Base-by-base conservation (phyloP, 2,329 filamentous ascomycete genomes). In the Ascochyta lentis region DNA sequence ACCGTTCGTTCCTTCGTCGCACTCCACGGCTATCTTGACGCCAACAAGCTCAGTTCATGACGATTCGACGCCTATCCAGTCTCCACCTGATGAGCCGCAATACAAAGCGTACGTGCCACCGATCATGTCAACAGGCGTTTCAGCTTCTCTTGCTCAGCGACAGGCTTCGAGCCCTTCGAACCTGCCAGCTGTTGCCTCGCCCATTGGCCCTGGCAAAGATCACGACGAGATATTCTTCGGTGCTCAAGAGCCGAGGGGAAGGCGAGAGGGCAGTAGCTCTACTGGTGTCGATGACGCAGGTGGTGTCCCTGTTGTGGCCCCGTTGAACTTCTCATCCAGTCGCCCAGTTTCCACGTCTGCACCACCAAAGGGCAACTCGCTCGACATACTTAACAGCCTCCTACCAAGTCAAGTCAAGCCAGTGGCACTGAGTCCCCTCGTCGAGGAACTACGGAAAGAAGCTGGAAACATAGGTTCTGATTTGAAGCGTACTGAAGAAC, bases 171-270 rank as follows among this genome's bases (percentile, higher is more conserved):
- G 65, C 7, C 67, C 65, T 27, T 49, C 56, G 1, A 64, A 37
- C 31, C 39, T 53, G 4, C 38, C 66, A 26, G 48, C 56, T 6
- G 45, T 57, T 13, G 45, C 46, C 10, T 52, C 60, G 6, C 49
- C 58, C 1, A 39, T 57, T 4, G 49, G 49, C 8, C 26, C 56
- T 26, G 60, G 53, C 34, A 65, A 67, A 15, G 63, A 61, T 3
- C 65, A 66, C 23, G 72, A 74, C 37, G 73, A 76, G 58, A 71
- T 74, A 9, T 76, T 76, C 59, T 76, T 76, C 37, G 66, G 65
- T 1, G 58, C 63, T 2, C 52, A 58, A 9, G 40, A 50, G 35
- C 34, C 61, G 22, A 56, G 62, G 22, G 47, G 41, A 7, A 46
- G 64, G 10, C 60, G 57, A 37, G 34, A 52, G 39, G 37, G 57